Evolutionary conservation across 768 basidiomycete genomes (phyloP), one percentile per base, ranked within the genome.

Genomic region (Hygrocybe coccinea): DNA sequence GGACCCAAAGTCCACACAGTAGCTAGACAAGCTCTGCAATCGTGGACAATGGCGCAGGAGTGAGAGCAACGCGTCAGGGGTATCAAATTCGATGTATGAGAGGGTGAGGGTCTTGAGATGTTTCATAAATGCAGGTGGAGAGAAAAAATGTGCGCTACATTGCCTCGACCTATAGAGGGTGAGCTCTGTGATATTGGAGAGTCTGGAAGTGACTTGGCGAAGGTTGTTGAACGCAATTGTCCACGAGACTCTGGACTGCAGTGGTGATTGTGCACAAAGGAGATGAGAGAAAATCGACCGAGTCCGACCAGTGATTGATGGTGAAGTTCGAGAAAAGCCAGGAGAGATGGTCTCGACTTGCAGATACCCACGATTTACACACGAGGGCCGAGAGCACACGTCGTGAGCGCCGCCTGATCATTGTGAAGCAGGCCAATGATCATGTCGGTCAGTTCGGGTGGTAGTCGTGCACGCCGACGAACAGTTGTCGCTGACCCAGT

Each of bases 391-490:
- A 43, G 39, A 43, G 39, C 39, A 43, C 39, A 43, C 15, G 39
- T 43, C 39, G 39, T 10, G 39, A 43, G 39, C 21, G 39, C 21
- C 10, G 15, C 39, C 39, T 43, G 15, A 43, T 43, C 39, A 10
- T 43, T 10, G 39, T n/a, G 21, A 21, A 43, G 39, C n/a, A 43
- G 3, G 39, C 11, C 39, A 21, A 43, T 43, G 15, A 43, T 43
- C n/a, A n/a, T 43, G 39, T 43, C 39, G 3, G 21, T 43, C 21
- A 43, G 39, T 43, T 43, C 39, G 15, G 39, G 39, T 43, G 15
- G 39, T 43, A 43, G 21, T 43, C 39, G 15, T 21, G 46, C 59
- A 52, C 29, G 29, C 29, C 29, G 29, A n/a, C n/a, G n/a, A n/a
- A n/a, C n/a, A n/a, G n/a, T n/a, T n/a, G n/a, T n/a, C n/a, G n/a